Base-by-base conservation (phyloP, 768 basidiomycete species). In the Galerina sulciceps region DNA sequence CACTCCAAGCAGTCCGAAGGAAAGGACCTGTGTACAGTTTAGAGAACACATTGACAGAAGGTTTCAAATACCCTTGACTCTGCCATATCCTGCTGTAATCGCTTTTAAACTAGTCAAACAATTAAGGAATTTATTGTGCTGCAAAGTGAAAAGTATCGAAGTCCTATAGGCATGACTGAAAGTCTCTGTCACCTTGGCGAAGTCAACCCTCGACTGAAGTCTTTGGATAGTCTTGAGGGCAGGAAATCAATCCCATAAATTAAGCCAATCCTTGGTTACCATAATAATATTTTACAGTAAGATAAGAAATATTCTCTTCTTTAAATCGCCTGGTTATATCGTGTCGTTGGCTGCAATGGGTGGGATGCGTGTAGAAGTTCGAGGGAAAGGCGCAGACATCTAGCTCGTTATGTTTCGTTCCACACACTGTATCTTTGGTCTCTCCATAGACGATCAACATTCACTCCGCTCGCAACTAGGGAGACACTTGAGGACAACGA, bases 371-470 rank as follows among this genome's bases (percentile, higher is more conserved):
- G 40, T 57, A 36, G 31, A 17, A 9, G 46, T 36, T 42, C 2
- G 14, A 31, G 14, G 11, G 48, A 34, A 49, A 10, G 34, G 11
- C 14, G 37, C 48, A 10, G 5, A 49, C 48, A 34, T 6, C 37
- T 26, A 14, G 42, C 18, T 20, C n/a, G 26, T 67, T 47, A 71
- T 60, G 79, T 71, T 53, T 86, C 83, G 59, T 79, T 79, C 86
- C 86, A 87, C 63, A 88, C 77, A 65, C 76, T 85, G 67, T 85
- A 84, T 55, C 84, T 82, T 71, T 86, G 79, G 66, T 90, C 88
- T 61, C 83, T 78, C 85, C 87, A 89, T 54, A 85, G 74, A 58
- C 81, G 84, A 69, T 89, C 87, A 49, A 90, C 85, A 2, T 79
- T 82, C 65, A 89, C 77, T 15, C 87, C 87, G 55, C 77, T 80